These are phyloP conservation scores for Kluyveromyces nonfermentans DNA, from an alignment of 805 yeast genomes.

Conservation along the genomic window DNA sequence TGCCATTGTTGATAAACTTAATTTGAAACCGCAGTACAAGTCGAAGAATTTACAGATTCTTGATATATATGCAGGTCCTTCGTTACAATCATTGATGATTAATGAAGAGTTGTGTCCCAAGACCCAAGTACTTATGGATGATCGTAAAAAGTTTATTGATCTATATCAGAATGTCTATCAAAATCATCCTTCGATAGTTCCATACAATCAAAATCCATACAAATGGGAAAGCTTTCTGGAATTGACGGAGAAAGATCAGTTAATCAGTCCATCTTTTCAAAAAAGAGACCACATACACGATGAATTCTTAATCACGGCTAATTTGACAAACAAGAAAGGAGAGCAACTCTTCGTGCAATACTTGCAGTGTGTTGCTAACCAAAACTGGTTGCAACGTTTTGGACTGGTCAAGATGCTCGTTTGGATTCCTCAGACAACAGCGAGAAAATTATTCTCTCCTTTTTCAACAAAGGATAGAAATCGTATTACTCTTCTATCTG, in stretches of 20 bases:
- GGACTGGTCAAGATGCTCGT: slow-evolving; percentile 69
- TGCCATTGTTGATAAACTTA: slow-evolving; percentile 39
- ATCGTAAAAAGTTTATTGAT: slow-evolving; percentile 28
- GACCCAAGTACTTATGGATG: slow-evolving; percentile 56
- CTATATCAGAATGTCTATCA: slow-evolving; percentile 8
- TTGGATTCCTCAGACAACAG: slow-evolving; percentile 54
- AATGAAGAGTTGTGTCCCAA: slow-evolving; percentile 51
- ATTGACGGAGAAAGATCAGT: slow-evolving; percentile 38
- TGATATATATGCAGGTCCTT: slow-evolving; percentile 53
- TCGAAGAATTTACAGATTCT: slow-evolving; percentile 38
- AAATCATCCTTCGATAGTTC: slow-evolving; percentile 23
- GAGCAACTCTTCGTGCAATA: slow-evolving; percentile 70
- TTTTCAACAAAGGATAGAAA: slow-evolving; percentile 44
- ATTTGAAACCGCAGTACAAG: slow-evolving; percentile 30
- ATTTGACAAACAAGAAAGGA: slow-evolving; percentile 43
- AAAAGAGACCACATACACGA: slow-evolving; percentile 38
- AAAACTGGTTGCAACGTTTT: slow-evolving; percentile 65
- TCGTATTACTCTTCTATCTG: slow-evolving; percentile 55
- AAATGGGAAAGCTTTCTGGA: slow-evolving; percentile 54
- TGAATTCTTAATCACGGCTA: slow-evolving; percentile 49
- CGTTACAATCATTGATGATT: slow-evolving; percentile 54
- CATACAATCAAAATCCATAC: slow-evolving; percentile 44
- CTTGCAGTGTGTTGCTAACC: slow-evolving; percentile 54
- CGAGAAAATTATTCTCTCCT: slow-evolving; percentile 51
- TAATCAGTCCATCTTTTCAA: slow-evolving; percentile 32